These are phyloP conservation scores for Candida ipomoeae DNA, from an alignment of 805 yeast genomes.

Conservation along the genomic window DNA sequence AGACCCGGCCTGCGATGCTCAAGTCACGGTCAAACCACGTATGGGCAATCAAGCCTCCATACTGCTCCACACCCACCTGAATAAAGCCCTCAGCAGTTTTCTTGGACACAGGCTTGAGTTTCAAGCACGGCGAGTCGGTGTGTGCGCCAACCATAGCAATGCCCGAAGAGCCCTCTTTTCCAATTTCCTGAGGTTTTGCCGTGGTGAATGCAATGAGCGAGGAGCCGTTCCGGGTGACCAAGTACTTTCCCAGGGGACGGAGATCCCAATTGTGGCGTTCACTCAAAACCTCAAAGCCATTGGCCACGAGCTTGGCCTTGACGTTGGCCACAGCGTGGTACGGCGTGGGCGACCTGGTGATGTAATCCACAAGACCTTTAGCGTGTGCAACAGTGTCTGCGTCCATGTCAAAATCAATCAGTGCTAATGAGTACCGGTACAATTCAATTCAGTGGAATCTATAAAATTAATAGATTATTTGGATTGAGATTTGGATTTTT, in stretches of 20 bases:
- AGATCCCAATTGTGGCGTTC: constrained; percentile 69
- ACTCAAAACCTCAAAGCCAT: constrained; percentile 70
- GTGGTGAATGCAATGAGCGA: constrained; percentile 84
- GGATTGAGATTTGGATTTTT: no score
- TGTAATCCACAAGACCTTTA: constrained; percentile 66
- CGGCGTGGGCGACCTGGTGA: constrained; percentile 87
- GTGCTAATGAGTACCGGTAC: no score
- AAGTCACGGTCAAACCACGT: constrained; percentile 96
- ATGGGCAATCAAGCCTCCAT: constrained; percentile 96
- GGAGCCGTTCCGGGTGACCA: constrained; percentile 84
- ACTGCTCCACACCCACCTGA: constrained; percentile 89
- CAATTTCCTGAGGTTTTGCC: constrained; percentile 35
- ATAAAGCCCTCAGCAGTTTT: constrained; percentile 67
- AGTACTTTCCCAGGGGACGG: constrained; percentile 62
- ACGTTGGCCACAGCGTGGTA: constrained; percentile 82
- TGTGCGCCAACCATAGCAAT: constrained; percentile 92
- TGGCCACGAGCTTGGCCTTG: constrained; percentile 46
- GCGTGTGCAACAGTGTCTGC: constrained; percentile 26
- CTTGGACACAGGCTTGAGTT: constrained; percentile 84
- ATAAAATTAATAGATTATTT: no score
- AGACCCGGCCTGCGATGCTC: constrained; percentile 87
- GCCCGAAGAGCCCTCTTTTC: constrained; percentile 61
- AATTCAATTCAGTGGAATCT: no score
- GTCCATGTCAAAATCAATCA: constrained; percentile 9
- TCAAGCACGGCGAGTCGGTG: constrained; percentile 87